These are phyloP conservation scores for Solanum aculeatissimum DNA, from an alignment of 305 asterid species.

Conservation along the genomic window DNA sequence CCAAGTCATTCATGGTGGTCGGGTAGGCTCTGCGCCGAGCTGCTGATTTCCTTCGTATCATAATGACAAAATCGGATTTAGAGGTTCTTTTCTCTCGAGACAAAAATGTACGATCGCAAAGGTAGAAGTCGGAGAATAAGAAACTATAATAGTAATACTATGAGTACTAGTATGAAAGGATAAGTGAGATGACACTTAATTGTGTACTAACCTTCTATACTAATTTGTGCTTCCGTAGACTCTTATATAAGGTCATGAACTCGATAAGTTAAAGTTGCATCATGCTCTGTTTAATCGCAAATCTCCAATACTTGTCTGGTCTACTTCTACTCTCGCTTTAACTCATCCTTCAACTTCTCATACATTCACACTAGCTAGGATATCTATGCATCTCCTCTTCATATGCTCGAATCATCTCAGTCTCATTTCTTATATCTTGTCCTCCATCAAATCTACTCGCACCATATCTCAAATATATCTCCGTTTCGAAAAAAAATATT, in stretches of 20 bases:
- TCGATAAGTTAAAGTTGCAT: neutral
- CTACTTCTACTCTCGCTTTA: neutral
- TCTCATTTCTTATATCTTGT: neutral
- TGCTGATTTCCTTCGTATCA: too few species aligned
- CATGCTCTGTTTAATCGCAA: neutral
- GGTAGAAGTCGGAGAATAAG: too few species aligned
- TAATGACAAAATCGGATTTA: too few species aligned
- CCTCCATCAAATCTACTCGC: neutral
- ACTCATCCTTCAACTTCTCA: neutral
- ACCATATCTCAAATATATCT: neutral
- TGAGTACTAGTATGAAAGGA: neutral
- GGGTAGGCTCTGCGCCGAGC: too few species aligned
- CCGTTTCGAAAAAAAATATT: accelerated
- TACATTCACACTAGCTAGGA: neutral
- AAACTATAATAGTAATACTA: neutral
- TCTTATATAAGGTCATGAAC: too few species aligned
- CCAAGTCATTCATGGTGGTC: too few species aligned
- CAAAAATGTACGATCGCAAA: too few species aligned
- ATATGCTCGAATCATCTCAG: neutral
- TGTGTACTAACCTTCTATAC: neutral
- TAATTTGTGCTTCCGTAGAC: too few species aligned
- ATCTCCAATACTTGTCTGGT: accelerated
- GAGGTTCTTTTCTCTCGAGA: too few species aligned
- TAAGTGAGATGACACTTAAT: neutral
- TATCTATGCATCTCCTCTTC: neutral